A percentile compares a stretch with the other conserved stretches of the same genome.
Conservation (phyloP, 768 basidiomycete genomes). For the Kwoniella sp. region DNA sequence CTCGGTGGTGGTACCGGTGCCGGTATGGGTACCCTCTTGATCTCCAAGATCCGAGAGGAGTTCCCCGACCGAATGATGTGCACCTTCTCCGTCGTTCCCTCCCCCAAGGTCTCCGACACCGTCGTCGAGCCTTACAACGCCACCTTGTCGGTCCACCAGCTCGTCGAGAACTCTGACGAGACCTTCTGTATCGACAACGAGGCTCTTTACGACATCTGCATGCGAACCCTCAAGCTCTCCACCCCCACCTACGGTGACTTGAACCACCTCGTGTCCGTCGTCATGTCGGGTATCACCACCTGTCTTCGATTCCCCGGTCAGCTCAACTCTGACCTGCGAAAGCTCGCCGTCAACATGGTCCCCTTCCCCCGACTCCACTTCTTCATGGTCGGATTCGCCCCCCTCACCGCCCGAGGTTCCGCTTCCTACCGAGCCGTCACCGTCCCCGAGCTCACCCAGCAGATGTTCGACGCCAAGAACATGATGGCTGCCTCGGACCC, state of each 20-base stretch:
- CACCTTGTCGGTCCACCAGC: slow-evolving; percentile 94
- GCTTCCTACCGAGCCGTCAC: slow-evolving; percentile 95
- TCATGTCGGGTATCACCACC: slow-evolving; percentile 98
- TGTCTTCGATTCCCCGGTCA: slow-evolving; percentile 99
- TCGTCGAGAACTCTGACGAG: slow-evolving; percentile 99
- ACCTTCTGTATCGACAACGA: slow-evolving; percentile 99
- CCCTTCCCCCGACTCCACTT: slow-evolving; percentile 98
- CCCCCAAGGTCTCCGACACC: slow-evolving; percentile 93
- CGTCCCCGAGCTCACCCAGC: slow-evolving; percentile 94
- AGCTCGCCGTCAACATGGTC: slow-evolving; percentile 91
- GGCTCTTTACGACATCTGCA: slow-evolving; percentile 98
- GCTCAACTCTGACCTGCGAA: slow-evolving; percentile 96
- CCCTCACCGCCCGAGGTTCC: slow-evolving; percentile 68
- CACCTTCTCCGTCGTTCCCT: slow-evolving; percentile 97
- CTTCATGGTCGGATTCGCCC: slow-evolving; percentile 91
- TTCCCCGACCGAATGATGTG: slow-evolving; percentile 99
- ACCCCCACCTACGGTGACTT: slow-evolving; percentile 96
- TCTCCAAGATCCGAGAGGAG: slow-evolving; percentile 98
- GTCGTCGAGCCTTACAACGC: slow-evolving; percentile 99
- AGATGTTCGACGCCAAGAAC: slow-evolving; percentile 99
- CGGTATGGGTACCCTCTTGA: slow-evolving; percentile 98
- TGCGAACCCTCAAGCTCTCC: slow-evolving; percentile 92
- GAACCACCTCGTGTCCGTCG: slow-evolving; percentile 94
- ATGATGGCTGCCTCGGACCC: slow-evolving; percentile 75
- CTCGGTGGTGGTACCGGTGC: slow-evolving; percentile 99